A percentile compares a stretch with the other conserved stretches of the same genome.
Evolutionary conservation across 306 rosid species (phyloP).

Genomic region (Quercus parvula): DNA sequence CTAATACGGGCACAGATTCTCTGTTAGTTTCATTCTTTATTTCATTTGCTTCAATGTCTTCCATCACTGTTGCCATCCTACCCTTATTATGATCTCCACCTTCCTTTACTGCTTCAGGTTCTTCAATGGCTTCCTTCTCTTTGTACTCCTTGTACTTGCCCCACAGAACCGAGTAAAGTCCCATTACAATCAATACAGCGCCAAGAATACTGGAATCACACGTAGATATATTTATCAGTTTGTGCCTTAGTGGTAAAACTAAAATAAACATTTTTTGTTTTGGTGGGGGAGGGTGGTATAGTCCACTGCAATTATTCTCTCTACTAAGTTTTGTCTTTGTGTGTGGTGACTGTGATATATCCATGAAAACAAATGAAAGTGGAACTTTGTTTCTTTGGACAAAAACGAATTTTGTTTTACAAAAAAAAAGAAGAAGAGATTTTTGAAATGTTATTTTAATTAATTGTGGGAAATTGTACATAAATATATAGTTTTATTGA

Average conservation of each 20-base stretch:
- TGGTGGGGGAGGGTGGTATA: too few relatives aligned
- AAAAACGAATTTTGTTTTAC: conserved; percentile 1
- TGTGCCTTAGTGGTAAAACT: not conserved
- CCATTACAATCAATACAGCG: conserved; percentile 65
- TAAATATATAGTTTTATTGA: too few relatives aligned
- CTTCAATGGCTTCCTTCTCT: conserved; percentile 43
- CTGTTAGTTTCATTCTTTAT: conserved; percentile 28
- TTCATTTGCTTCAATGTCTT: conserved; percentile 37
- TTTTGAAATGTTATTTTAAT: too few relatives aligned
- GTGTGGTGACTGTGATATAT: conserved; percentile 16
- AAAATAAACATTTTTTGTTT: not conserved
- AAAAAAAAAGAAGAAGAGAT: too few relatives aligned
- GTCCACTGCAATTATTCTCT: too few relatives aligned
- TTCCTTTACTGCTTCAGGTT: conserved; percentile 26
- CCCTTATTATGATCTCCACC: conserved; percentile 22
- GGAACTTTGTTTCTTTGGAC: not conserved
- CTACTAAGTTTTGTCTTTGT: too few relatives aligned
- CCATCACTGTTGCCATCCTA: conserved; percentile 30
- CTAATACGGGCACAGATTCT: conserved; percentile 16
- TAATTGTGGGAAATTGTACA: not conserved
- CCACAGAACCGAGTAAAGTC: conserved; percentile 88
- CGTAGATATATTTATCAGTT: not conserved
- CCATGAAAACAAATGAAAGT: conserved; percentile 10
- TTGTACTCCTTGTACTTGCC: conserved; percentile 73
- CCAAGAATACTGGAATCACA: conserved; percentile 54